Conservation (phyloP, 352 stramenopile genomes). For the Thraustochytrium sp. region DNA sequence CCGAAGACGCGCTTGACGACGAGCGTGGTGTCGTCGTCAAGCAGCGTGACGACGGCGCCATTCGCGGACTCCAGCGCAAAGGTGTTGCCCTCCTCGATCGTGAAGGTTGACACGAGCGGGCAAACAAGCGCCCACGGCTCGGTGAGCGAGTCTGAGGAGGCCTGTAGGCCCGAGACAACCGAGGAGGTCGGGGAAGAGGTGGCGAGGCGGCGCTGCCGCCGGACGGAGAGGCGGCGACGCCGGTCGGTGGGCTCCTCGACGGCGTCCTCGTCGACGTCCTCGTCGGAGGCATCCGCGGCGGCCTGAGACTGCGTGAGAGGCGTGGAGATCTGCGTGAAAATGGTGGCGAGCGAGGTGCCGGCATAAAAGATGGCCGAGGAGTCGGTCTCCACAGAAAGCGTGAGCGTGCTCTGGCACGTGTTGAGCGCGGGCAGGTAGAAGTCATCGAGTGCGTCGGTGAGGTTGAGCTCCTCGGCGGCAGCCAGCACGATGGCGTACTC, state of each 20-base stretch:
- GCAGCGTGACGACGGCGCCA: background rate
- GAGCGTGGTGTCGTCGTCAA: background rate
- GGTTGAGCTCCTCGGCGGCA: background rate
- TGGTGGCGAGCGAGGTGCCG: background rate
- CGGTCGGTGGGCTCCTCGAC: background rate
- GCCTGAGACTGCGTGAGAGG: background rate
- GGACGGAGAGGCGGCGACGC: background rate
- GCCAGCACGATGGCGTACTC: background rate
- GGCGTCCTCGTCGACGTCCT: background rate
- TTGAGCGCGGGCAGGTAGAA: background rate
- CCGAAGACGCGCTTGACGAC: background rate
- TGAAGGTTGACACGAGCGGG: background rate
- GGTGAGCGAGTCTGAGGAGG: background rate
- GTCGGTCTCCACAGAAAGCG: background rate
- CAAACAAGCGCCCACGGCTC: conserved; percentile 25
- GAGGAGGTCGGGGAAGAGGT: background rate
- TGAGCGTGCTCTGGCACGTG: background rate
- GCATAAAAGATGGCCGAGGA: background rate
- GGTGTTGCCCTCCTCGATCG: too few relatives aligned
- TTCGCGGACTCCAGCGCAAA: too few relatives aligned
- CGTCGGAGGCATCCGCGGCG: background rate
- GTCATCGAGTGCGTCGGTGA: background rate
- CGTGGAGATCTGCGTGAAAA: background rate
- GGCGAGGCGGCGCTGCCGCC: background rate
- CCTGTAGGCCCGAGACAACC: background rate